A percentile compares a stretch with the other conserved stretches of the same genome.
phyloP scores from a whole-genome alignment of 495 filamentous ascomycete genomes.

The Podospora australis region DNA sequence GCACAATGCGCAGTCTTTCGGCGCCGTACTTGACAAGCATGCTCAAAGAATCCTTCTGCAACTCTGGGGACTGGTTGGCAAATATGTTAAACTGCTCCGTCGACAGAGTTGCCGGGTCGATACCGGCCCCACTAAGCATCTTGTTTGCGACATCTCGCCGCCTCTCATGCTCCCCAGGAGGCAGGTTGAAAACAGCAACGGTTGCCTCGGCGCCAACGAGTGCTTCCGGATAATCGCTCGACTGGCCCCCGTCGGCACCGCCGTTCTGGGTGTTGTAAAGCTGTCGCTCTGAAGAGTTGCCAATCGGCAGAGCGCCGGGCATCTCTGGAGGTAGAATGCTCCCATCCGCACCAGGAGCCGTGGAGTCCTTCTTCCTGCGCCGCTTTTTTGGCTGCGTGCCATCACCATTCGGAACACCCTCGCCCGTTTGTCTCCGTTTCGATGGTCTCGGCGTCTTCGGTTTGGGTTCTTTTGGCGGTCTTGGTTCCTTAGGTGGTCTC shows the following conservation, averaged over 20 bases:
- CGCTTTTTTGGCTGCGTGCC: conserved; percentile 21
- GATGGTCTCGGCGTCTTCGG: conserved; percentile 52
- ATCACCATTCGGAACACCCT: conserved; percentile 30
- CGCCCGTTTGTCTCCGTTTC: conserved; percentile 45
- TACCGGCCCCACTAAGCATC: conserved; percentile 26
- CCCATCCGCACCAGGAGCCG: conserved; percentile 2
- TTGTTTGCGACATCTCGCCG: conserved; percentile 35
- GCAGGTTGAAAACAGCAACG: conserved; percentile 31
- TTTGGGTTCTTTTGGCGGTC: conserved; percentile 52
- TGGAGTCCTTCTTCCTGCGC: conserved; percentile 25
- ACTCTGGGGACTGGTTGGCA: conserved; percentile 40
- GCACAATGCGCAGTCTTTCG: conserved; percentile 40
- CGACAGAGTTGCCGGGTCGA: conserved; percentile 38
- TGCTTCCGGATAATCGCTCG: conserved; percentile 12
- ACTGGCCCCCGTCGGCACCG: neutral
- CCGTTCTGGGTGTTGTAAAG: conserved; percentile 12
- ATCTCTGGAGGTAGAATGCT: conserved; percentile 21
- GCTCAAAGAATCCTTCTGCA: conserved; percentile 38
- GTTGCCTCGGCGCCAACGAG: conserved; percentile 9
- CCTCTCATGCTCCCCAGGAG: conserved; percentile 36
- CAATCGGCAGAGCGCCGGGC: conserved; percentile 20
- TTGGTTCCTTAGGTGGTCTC: conserved; percentile 28
- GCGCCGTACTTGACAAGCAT: conserved; percentile 43
- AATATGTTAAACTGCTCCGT: conserved; percentile 46
- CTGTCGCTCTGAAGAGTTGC: conserved; percentile 9